Evolutionary conservation across 306 rosid genomes (phyloP).

Genomic region (Fragaria nilgerrensis): DNA sequence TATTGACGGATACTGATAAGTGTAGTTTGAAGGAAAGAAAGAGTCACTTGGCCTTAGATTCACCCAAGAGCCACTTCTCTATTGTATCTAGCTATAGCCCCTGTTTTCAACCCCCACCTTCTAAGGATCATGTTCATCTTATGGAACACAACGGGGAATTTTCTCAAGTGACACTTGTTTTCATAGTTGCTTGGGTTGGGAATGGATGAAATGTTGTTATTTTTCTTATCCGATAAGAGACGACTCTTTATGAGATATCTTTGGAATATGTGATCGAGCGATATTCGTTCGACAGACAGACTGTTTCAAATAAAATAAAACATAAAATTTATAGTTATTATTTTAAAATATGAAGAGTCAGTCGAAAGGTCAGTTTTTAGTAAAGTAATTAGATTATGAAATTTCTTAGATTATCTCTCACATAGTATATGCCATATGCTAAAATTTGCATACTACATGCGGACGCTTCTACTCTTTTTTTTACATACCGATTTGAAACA

Average conservation of each 20-base stretch:
- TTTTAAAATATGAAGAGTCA: neutral
- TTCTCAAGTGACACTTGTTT: neutral
- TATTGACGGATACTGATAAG: neutral
- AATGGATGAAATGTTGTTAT: neutral
- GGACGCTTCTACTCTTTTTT: too few relatives aligned
- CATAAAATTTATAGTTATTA: neutral
- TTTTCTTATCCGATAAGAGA: neutral
- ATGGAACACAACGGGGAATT: neutral
- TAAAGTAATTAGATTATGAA: neutral
- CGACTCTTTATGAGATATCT: neutral
- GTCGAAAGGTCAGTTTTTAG: neutral
- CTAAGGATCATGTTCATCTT: slow-evolving; percentile 24
- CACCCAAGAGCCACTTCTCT: slow-evolving; percentile 39
- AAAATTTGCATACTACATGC: neutral
- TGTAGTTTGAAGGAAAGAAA: slow-evolving; percentile 18
- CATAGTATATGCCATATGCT: neutral
- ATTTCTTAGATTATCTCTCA: neutral
- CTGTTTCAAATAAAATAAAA: too few relatives aligned
- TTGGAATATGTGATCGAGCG: neutral
- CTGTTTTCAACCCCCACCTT: slow-evolving; percentile 25
- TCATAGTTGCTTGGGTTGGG: neutral
- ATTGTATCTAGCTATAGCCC: neutral
- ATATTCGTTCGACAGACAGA: too few relatives aligned
- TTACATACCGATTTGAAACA: neutral
- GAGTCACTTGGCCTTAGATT: slow-evolving; percentile 45